Evolutionary conservation across 2,329 filamentous ascomycete genomes (phyloP), one percentile per base, ranked within the genome.

Genomic region (Fusarium devonianum): DNA sequence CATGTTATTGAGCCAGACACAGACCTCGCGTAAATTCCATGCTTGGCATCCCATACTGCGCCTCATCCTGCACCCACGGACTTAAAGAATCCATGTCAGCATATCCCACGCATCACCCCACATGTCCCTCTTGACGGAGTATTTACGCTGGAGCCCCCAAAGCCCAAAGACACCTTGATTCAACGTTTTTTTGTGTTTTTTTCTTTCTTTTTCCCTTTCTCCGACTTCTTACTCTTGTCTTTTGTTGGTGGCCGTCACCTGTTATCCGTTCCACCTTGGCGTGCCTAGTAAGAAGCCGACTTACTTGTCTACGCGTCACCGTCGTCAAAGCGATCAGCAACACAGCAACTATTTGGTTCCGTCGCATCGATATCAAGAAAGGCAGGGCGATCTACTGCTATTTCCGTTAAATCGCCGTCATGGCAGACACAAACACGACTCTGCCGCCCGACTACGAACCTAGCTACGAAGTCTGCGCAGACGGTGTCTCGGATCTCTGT

Each of bases 401-500:
- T 12, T 7, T 14, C 6, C 4, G 16, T 14, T 14, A 7, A 19
- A 23, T 13, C 12, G 18, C 10, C 11, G 28, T 4, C 19, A 42
- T 42, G 39, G 11, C 21, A 14, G 34, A 14, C 12, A 42, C 28
- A 49, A 40, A 29, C 40, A 38, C 22, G n/a, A 42, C 26, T 16
- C 22, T 39, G 5, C 29, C 49, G 30, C 19, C 26, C 7, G 26
- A 34, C 22, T 58, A 55, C n/a, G 34, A 41, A 1, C 53, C 49
- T 3, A 52, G 14, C 8, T 60, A 55, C 39, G 37, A 45, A 1
- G 58, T 32, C 5, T 60, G 58, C 17, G 7, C 40, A 7, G 36
- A 30, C 32, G 58, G 49, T 4, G 47, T 60, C 8, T 41, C 58
- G 0, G 49, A 51, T 3, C 45, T 30, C 52, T 58, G 47, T 5